phyloP scores from a whole-genome alignment of 148 eudicot genomes.

The Rhododendron vialii region DNA sequence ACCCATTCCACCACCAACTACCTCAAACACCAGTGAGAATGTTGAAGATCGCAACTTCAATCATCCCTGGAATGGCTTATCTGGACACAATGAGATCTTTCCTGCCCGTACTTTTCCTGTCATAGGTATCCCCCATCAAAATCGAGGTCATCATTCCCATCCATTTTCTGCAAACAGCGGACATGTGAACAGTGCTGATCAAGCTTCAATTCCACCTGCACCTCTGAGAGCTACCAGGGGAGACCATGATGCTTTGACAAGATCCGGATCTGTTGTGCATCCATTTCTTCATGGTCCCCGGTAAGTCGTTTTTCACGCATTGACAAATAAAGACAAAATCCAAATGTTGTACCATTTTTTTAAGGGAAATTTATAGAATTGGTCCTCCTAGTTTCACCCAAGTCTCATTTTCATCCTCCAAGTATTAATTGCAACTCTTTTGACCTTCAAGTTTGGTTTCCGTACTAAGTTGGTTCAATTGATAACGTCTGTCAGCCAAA shows the following conservation, averaged over 20 bases:
- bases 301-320: conserved; percentile 8
- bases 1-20: conserved; percentile 17
- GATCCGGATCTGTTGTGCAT: conserved; percentile 23
- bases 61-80: conserved; percentile 18
- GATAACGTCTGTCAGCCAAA: too few relatives aligned
- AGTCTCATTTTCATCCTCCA: too few relatives aligned
- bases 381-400: too few relatives aligned
- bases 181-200: conserved; percentile 16
- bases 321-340: neutral
- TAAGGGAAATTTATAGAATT: too few relatives aligned
- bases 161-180: conserved; percentile 15
- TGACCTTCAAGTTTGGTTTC: too few relatives aligned
- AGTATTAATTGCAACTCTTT: too few relatives aligned
- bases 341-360: neutral
- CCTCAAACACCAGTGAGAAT: conserved; percentile 22
- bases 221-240: conserved; percentile 24
- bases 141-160: conserved; percentile 22
- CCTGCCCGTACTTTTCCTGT: conserved; percentile 17
- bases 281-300: conserved; percentile 24
- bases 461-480: too few relatives aligned
- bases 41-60: conserved; percentile 20
- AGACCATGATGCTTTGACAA: conserved; percentile 20
- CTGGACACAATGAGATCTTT: conserved; percentile 20
- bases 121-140: conserved; percentile 15
- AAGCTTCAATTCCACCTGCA: conserved; percentile 17